Evolutionary conservation across 1,284 basidiomycete genomes (phyloP).

Genomic region (Tremellales sp.): DNA sequence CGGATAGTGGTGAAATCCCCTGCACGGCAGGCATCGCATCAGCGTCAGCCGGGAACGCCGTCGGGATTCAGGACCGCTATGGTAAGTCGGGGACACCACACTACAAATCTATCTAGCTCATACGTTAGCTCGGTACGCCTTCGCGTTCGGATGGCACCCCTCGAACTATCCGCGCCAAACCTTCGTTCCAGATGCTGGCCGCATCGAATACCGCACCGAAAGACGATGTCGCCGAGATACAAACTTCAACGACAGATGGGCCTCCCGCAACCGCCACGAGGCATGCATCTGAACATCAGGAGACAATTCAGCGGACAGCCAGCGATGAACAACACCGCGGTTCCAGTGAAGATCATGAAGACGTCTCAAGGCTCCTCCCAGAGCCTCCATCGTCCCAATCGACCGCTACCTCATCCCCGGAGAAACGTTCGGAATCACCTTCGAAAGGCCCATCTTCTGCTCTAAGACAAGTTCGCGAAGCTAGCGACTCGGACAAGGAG

Average conservation of each 20-base stretch:
- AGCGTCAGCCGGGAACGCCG: constrained; percentile 5
- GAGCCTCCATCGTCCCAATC: constrained; percentile 6
- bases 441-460: neutral
- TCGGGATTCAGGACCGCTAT: constrained; percentile 7
- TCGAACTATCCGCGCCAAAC: neutral
- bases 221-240: constrained; percentile 6
- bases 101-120: neutral
- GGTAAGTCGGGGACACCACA: neutral
- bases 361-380: constrained; percentile 17
- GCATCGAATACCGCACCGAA: constrained; percentile 1
- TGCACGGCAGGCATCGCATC: constrained; percentile 1
- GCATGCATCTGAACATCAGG: constrained; percentile 6
- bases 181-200: constrained; percentile 1
- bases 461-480: neutral
- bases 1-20: constrained; percentile 12
- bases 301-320: neutral
- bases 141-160: constrained; percentile 12
- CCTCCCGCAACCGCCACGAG: constrained; percentile 12
- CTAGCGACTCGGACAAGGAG: constrained; percentile 2
- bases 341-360: constrained; percentile 27
- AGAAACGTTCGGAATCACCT: neutral
- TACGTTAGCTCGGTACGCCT: constrained; percentile 17
- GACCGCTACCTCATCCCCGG: constrained; percentile 2
- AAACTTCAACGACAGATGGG: constrained; percentile 1
- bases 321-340: constrained; percentile 10